A percentile compares a stretch with the other conserved stretches of the same genome.
These are phyloP conservation scores for Gliomastix tumulicola DNA, from an alignment of 2,329 filamentous ascomycete genomes.

Conservation along the genomic window DNA sequence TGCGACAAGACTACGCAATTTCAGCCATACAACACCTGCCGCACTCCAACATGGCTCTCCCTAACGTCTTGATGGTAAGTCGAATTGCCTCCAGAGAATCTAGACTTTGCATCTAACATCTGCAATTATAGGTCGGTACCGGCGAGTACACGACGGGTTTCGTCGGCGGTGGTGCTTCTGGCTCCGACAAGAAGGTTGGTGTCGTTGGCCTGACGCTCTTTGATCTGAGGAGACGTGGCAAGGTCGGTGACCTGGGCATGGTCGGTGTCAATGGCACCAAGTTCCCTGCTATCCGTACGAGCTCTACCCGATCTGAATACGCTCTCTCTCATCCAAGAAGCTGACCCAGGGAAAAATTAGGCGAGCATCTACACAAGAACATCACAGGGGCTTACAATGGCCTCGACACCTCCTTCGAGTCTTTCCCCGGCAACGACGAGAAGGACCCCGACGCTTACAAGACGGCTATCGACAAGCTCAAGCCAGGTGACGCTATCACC, in stretches of 20 bases:
- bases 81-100: too few species aligned
- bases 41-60: constrained; percentile 40
- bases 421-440: constrained; percentile 68
- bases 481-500: constrained; percentile 80
- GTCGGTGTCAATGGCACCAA: constrained; percentile 83
- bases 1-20: too few species aligned
- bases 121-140: constrained; percentile 70
- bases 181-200: constrained; percentile 92
- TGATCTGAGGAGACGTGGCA: constrained; percentile 79
- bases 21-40: not conserved
- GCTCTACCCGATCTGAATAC: not conserved
- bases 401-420: constrained; percentile 79
- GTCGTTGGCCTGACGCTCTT: constrained; percentile 88
- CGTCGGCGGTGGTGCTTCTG: constrained; percentile 74
- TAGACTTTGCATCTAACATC: too few species aligned
- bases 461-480: constrained; percentile 74
- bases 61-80: constrained; percentile 64
- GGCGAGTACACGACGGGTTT: constrained; percentile 97
- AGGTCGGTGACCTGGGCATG: constrained; percentile 82
- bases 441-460: constrained; percentile 82
- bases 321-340: constrained; percentile 1
- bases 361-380: constrained; percentile 79
- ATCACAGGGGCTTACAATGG: constrained; percentile 83
- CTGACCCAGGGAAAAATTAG: constrained; percentile 35
- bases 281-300: constrained; percentile 83